Evolutionary conservation across 2,329 filamentous ascomycete genomes (phyloP), one percentile per base, ranked within the genome.

Genomic region (Aspergillus brunneoviolaceus): DNA sequence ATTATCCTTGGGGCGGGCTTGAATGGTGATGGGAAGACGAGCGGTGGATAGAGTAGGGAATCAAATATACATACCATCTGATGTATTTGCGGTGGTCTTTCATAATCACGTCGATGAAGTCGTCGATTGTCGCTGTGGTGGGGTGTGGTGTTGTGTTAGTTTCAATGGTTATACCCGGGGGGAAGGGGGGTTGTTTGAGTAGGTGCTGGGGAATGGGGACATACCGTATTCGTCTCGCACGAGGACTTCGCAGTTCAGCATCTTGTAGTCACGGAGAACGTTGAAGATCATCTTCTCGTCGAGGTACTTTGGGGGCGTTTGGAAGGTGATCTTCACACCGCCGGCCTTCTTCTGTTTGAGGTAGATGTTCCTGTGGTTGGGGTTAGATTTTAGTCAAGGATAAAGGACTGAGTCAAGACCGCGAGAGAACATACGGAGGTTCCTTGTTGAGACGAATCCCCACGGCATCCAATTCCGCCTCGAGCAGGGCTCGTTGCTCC

Each of bases 21-120:
- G 33, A 7, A 5, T 31, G 16, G 16, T 33, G 25, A 31, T 12
- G 19, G 19, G 39, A 35, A 29, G 9, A 14, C 19, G 33, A 29
- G 25, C 33, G 2, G 9, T 49, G 42, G 21, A 5, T 11, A 29
- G 61, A 5, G 25, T 27, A 9, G 25, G 25, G 25, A 7, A 27
- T 27, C 7, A 6, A 27, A 27, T 7, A 9, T 9, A 9, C 27
- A 59, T 70, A 82, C 81, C 87, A 89, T 73, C 86, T 85, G 81
- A 99, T 97, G 82, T 99, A 99, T 77, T 96, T 99, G 73, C 95
- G 84, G 81, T 99, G 95, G 74, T 97, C 92, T 78, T 95, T 96
- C 94, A 98, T 98, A 78, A 99, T 97, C 63, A 97, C 92, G 76
- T 99, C 95, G 80, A 99, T 99, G 76, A 99, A 90, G 78, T 99